Conservation (phyloP, 495 filamentous ascomycete genomes). For the Talaromyces trachyspermus region DNA sequence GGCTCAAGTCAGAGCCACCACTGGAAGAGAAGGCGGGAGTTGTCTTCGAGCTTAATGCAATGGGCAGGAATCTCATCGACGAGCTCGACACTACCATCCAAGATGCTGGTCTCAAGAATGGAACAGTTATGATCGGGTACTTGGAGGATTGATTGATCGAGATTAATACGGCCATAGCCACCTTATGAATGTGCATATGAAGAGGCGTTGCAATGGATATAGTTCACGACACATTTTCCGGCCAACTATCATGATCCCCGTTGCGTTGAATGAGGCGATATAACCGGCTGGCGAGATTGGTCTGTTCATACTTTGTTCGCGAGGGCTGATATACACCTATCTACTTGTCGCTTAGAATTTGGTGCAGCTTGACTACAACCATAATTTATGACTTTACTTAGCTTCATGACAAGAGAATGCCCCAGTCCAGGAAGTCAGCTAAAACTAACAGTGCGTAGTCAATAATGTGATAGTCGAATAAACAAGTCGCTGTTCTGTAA, state of each 20-base stretch:
- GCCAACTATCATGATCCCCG: not conserved
- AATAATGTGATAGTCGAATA: not conserved
- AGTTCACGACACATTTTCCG: not conserved
- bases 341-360: too few species aligned
- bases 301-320: too few species aligned
- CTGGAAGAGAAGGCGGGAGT: slow-evolving; percentile 67
- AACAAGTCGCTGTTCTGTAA: too few species aligned
- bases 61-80: slow-evolving; percentile 77
- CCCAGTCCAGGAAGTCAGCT: too few species aligned
- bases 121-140: slow-evolving; percentile 88
- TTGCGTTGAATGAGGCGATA: slow-evolving; percentile 4
- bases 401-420: too few species aligned
- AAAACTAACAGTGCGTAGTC: too few species aligned
- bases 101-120: slow-evolving; percentile 82
- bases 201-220: slow-evolving; percentile 5
- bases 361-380: too few species aligned
- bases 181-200: slow-evolving; percentile 3
- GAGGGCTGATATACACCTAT: too few species aligned
- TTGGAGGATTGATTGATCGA: slow-evolving; percentile 48
- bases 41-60: slow-evolving; percentile 75
- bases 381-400: too few species aligned
- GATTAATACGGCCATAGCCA: not conserved
- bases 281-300: too few species aligned
- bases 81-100: slow-evolving; percentile 62
- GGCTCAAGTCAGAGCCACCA: slow-evolving; percentile 76